Evolutionary conservation across 2,329 filamentous ascomycete species (phyloP).

Genomic region (Zymoseptoria brevis): DNA sequence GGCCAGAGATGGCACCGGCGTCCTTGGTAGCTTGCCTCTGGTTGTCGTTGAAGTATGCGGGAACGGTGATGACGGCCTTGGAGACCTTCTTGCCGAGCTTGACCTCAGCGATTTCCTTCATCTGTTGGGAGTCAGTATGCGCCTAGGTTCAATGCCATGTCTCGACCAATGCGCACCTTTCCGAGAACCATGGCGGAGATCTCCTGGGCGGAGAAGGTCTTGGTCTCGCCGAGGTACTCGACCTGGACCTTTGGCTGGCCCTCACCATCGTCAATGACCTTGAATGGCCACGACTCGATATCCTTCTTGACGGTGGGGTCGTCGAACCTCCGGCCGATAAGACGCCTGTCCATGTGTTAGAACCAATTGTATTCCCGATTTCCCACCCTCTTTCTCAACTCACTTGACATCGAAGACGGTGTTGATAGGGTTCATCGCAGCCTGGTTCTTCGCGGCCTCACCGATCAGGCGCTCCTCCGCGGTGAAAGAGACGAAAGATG

Average conservation of each 20-base stretch:
- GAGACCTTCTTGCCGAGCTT: constrained; percentile 98
- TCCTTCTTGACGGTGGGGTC: constrained; percentile 98
- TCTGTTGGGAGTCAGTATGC: constrained; percentile 47
- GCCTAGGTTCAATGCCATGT: background rate
- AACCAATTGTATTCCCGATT: constrained; percentile 3
- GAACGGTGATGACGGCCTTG: constrained; percentile 98
- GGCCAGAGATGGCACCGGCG: constrained; percentile 90
- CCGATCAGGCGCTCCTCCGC: constrained; percentile 97
- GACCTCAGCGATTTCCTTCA: constrained; percentile 98
- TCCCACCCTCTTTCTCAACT: constrained; percentile 12
- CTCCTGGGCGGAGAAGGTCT: constrained; percentile 96
- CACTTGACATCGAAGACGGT: constrained; percentile 96
- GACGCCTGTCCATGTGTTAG: constrained; percentile 58
- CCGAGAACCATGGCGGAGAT: constrained; percentile 97
- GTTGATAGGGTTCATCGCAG: constrained; percentile 97
- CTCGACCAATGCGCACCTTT: constrained; percentile 59
- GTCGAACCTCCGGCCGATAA: constrained; percentile 92
- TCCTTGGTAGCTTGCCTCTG: constrained; percentile 99
- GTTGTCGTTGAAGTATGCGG: constrained; percentile 99
- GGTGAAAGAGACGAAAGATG: constrained; percentile 98
- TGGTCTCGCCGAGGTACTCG: constrained; percentile 87
- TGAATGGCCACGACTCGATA: constrained; percentile 98
- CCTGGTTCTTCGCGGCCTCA: constrained; percentile 99
- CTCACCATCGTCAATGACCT: constrained; percentile 73
- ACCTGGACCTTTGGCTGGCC: constrained; percentile 90